These are phyloP conservation scores for Nakaseomyces glabratus DNA, from an alignment of 1,139 yeast species.

Conservation along the genomic window DNA sequence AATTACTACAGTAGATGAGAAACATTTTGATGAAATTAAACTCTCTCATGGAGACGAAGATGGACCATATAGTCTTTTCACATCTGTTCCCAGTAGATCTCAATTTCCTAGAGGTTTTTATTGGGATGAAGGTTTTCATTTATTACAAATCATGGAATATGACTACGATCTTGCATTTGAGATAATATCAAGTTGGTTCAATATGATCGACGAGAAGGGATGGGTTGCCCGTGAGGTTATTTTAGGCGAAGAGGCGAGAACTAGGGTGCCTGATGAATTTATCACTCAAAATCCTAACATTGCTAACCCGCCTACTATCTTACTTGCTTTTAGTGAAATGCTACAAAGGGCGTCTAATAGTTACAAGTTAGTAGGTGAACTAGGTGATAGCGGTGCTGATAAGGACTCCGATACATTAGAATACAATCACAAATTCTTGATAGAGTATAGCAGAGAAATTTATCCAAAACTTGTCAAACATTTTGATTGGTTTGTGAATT, in stretches of 20 bases:
- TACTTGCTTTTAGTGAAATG: constrained; percentile 67
- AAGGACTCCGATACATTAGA: constrained; percentile 36
- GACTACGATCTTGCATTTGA: constrained; percentile 81
- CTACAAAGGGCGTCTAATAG: constrained; percentile 39
- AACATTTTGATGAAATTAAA: constrained; percentile 47
- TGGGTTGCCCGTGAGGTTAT: constrained; percentile 98
- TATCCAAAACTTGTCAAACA: constrained; percentile 74
- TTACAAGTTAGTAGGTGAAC: constrained; percentile 17
- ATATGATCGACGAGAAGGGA: constrained; percentile 76
- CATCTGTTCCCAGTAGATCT: constrained; percentile 86
- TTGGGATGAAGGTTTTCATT: constrained; percentile 98
- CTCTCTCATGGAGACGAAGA: constrained; percentile 45
- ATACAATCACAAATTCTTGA: constrained; percentile 49
- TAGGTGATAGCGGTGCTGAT: constrained; percentile 23
- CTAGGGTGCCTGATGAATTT: constrained; percentile 81
- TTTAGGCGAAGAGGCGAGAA: constrained; percentile 82
- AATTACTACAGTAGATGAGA: constrained; percentile 56
- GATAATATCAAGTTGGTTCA: constrained; percentile 80
- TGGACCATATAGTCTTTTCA: constrained; percentile 65
- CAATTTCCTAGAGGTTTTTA: constrained; percentile 94
- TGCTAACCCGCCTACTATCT: constrained; percentile 93
- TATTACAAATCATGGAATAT: constrained; percentile 70
- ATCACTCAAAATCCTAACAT: constrained; percentile 79
- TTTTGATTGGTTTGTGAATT: constrained; percentile 74
- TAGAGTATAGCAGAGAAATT: constrained; percentile 51